Base-by-base conservation (phyloP, 1,284 basidiomycete genomes). In the Ustilago cynodontis region DNA sequence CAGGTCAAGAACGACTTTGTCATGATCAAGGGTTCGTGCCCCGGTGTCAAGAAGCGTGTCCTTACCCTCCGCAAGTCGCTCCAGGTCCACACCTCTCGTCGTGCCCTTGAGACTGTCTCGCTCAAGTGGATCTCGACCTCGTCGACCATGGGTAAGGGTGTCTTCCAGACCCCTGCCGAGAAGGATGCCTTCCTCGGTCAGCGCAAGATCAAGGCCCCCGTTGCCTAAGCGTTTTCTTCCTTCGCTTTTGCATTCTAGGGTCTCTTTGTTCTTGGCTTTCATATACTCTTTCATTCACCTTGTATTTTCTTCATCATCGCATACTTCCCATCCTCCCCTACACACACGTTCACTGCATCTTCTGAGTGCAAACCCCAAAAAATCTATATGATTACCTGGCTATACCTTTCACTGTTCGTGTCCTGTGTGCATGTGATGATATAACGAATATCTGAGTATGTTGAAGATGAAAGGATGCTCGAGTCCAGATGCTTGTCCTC, bases 111-210 rank as follows among this genome's bases (percentile, higher is more conserved):
- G 91, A 94, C 98, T 89, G 93, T 98, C 81, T 90, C 93, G 79
- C 93, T 99, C 91, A 99, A 98, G 89, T 96, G 96, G 90, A 97
- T 98, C 91, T 94, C 96, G 87, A 98, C 95, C 56, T 93, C 93
- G 52, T 95, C 94, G 88, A 98, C 96, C 89, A 75, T 87, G 59
- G 85, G 94, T 91, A 94, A 95, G 86, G 94, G 94, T 83, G 91
- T 92, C 54, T 95, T 95, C 94, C 95, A 98, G 90, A 96, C 94
- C 57, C 89, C 90, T 88, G 93, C 93, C 88, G 96, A 98, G 92
- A 96, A 96, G 91, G 89, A 90, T 81, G 91, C 93, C 86, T 98
- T 98, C 92, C 87, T 95, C 87, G 95, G 95, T 88, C 91, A 69
- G 65, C 67, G 75, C 62, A 75, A 71, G 62, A 66, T 74, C 75